These are phyloP conservation scores for Epichloe scottii DNA, from an alignment of 2,329 filamentous ascomycete species.

Conservation along the genomic window DNA sequence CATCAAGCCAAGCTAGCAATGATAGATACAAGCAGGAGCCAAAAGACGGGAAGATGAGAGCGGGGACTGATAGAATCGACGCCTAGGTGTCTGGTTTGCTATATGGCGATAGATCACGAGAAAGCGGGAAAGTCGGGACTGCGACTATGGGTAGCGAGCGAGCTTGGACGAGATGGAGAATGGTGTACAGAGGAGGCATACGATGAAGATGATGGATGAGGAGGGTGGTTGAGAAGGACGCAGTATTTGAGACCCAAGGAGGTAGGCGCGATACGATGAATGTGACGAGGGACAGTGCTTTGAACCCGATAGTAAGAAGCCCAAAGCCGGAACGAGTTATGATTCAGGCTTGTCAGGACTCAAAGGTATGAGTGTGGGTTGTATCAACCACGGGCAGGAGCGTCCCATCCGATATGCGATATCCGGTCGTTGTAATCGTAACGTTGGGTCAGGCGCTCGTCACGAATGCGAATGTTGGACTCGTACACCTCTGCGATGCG, in stretches of 20 bases:
- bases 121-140: background rate
- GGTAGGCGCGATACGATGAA: background rate
- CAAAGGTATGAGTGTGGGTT: background rate
- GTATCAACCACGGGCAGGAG: background rate
- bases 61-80: background rate
- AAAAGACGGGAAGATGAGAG: background rate
- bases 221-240: background rate
- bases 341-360: background rate
- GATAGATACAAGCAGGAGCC: background rate
- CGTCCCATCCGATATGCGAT: background rate
- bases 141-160: background rate
- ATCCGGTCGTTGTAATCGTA: background rate
- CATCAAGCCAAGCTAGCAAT: constrained; percentile 1
- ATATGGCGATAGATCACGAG: constrained; percentile 3
- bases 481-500: background rate
- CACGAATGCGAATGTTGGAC: background rate
- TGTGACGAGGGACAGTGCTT: constrained; percentile 1
- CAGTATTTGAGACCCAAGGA: background rate
- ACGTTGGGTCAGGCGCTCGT: background rate
- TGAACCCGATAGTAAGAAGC: background rate
- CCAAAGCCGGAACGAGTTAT: background rate
- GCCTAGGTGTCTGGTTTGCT: background rate
- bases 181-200: background rate
- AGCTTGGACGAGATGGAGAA: background rate
- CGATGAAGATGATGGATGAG: background rate